A percentile compares a stretch with the other conserved stretches of the same genome.
Evolutionary conservation across 176 grass and related monocot species (phyloP).

Genomic region (Paspalum notatum): DNA sequence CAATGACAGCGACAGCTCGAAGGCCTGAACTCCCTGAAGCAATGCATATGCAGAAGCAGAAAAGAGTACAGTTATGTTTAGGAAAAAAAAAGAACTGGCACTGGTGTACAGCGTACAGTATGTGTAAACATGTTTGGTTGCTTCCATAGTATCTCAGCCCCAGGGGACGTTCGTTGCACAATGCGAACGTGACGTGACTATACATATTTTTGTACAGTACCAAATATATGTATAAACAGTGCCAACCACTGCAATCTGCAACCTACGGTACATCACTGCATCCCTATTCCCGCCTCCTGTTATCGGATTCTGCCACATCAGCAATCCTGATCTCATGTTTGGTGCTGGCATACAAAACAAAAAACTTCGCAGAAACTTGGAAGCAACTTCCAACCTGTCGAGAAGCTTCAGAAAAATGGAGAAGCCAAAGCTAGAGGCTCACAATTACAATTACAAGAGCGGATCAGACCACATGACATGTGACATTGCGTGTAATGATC

Average conservation of each 20-base stretch:
- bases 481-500: conserved; percentile 17
- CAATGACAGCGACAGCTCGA: not conserved
- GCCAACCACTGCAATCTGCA: not conserved
- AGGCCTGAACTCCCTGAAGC: not conserved
- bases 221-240: conserved; percentile 7
- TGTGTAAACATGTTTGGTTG: not conserved
- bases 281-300: conserved; percentile 18
- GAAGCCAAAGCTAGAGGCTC: not conserved
- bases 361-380: conserved; percentile 10
- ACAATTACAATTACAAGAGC: conserved; percentile 8
- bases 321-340: conserved; percentile 9
- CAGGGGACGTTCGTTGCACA: not conserved
- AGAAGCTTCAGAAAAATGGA: conserved; percentile 29
- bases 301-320: conserved; percentile 30
- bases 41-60: not conserved
- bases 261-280: conserved; percentile 27
- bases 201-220: not conserved
- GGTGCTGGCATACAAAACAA: not conserved
- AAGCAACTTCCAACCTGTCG: conserved; percentile 28
- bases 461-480: not conserved
- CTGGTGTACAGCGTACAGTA: not conserved
- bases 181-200: not conserved
- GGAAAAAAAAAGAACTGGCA: not conserved
- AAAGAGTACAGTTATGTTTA: not conserved
- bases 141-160: not conserved